Evolutionary conservation across 345 rosid species (phyloP).

Genomic region (Gynandropsis gynandra): DNA sequence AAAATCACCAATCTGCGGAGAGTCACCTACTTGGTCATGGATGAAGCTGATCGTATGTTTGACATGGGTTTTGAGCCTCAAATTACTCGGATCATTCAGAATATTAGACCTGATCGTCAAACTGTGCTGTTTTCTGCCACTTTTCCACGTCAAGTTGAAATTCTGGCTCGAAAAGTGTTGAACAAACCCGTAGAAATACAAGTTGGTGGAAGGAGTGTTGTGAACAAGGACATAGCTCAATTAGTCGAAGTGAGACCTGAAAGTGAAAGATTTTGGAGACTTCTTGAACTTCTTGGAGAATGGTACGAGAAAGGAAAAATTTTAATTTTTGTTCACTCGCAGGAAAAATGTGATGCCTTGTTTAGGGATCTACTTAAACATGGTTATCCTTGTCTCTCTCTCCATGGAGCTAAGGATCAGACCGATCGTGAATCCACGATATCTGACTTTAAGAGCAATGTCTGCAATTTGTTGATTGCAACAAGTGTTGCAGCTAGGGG

Average conservation of each 20-base stretch:
- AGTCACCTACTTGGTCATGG: constrained; percentile 86
- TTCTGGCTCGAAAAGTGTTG: constrained; percentile 80
- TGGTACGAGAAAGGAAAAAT: constrained; percentile 96
- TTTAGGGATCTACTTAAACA: constrained; percentile 67
- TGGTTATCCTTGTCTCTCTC: constrained; percentile 91
- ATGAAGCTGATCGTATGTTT: constrained; percentile 98
- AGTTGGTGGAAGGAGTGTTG: constrained; percentile 98
- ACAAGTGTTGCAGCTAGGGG: constrained; percentile 98
- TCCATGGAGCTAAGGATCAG: constrained; percentile 96
- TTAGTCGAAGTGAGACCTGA: constrained; percentile 92
- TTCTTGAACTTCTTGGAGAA: constrained; percentile 88
- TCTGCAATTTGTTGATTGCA: constrained; percentile 83
- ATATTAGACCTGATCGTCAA: constrained; percentile 89
- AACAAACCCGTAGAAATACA: constrained; percentile 85
- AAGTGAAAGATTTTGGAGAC: constrained; percentile 71
- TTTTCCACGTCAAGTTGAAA: constrained; percentile 94
- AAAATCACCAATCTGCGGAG: constrained; percentile 82
- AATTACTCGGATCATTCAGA: constrained; percentile 85
- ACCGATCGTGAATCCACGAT: constrained; percentile 90
- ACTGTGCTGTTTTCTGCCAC: constrained; percentile 96
- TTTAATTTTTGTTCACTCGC: constrained; percentile 76
- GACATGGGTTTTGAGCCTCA: constrained; percentile 99
- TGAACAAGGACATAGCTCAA: constrained; percentile 83
- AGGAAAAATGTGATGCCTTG: constrained; percentile 85
- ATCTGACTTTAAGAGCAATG: constrained; percentile 84